Conservation (phyloP, 371 early-diverging fungal genomes). For the Chytridiales sp. region DNA sequence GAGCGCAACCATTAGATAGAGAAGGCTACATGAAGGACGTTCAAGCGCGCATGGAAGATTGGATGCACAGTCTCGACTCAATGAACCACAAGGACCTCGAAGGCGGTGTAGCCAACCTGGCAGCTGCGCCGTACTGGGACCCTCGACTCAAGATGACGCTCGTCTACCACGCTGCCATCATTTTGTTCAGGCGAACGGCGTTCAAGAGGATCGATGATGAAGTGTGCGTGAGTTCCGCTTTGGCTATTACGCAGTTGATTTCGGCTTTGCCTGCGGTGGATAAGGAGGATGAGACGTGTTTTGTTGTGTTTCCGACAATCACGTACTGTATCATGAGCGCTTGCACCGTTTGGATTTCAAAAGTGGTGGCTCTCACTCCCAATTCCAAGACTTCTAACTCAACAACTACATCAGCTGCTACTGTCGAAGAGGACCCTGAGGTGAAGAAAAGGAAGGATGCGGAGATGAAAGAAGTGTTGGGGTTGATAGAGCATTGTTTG, state of each 20-base stretch:
- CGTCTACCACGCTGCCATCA: slow-evolving; percentile 8
- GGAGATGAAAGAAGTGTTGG: not conserved
- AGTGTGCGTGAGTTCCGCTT: slow-evolving; percentile 1
- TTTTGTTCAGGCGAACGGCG: slow-evolving; percentile 4
- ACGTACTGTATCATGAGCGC: slow-evolving; percentile 3
- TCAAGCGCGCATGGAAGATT: too few relatives aligned
- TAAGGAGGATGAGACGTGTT: not conserved
- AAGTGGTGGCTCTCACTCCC: not conserved
- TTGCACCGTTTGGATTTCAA: slow-evolving; percentile 7
- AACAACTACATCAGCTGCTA: not conserved
- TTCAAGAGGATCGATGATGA: not conserved
- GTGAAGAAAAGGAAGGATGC: not conserved
- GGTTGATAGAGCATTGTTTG: slow-evolving; percentile 2
- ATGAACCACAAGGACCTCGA: too few relatives aligned
- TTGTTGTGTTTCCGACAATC: slow-evolving; percentile 12
- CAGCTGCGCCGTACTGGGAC: too few relatives aligned
- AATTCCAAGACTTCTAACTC: not conserved
- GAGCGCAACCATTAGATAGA: slow-evolving; percentile 4
- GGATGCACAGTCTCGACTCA: too few relatives aligned
- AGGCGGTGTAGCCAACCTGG: too few relatives aligned
- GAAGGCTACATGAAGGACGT: not conserved
- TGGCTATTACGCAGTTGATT: not conserved
- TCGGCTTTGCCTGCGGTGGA: slow-evolving; percentile 5
- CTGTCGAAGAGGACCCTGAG: not conserved
- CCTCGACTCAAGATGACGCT: too few relatives aligned